Base-by-base conservation (phyloP, 1,284 basidiomycete species). In the Apiotrichum porosum region DNA sequence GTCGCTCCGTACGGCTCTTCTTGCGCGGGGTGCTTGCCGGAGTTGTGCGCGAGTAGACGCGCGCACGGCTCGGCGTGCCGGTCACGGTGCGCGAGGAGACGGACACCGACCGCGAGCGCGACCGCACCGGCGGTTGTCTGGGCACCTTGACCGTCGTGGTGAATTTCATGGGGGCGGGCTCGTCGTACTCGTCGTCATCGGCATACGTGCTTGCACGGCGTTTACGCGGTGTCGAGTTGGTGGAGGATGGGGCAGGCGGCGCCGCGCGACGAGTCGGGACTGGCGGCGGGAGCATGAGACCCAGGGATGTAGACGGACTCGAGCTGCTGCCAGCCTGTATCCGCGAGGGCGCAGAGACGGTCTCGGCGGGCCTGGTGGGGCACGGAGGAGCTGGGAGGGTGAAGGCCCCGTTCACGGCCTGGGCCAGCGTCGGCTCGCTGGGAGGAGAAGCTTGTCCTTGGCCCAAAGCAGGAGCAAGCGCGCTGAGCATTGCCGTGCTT, bases 251-350 rank as follows among this genome's bases (percentile, higher is more conserved):
- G 22, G 12, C 26, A n/a, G 26, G 26, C 12, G 26, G 26, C 6
- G 26, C 8, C 26, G 26, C 26, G 31, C 15, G 40, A 1, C 26
- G 19, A 3, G 32, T 4, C 6, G 39, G 42, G 9, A 43, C 23
- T 5, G 42, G 42, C 2, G 42, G 42, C 2, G 42, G 34, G 2
- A 32, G 34, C 42, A 43, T 43, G 33, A 43, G 42, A 12, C 26
- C 26, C 26, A 28, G 8, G 26, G 26, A 6, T 12, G 26, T 6
- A 28, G 8, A 6, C 26, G 26, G 6, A 12, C 26, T 28, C 26
- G 26, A 6, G 26, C 26, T 28, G 26, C 8, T 12, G 26, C 26
- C 26, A 12, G 8, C 8, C 26, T 6, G 26, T 28, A 92, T 92
- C 72, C n/a, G n/a, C n/a, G n/a, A n/a, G 26, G 26, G 26, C 26